Evolutionary conservation across 768 basidiomycete genomes (phyloP).

Genomic region (Hericium erinaceus): DNA sequence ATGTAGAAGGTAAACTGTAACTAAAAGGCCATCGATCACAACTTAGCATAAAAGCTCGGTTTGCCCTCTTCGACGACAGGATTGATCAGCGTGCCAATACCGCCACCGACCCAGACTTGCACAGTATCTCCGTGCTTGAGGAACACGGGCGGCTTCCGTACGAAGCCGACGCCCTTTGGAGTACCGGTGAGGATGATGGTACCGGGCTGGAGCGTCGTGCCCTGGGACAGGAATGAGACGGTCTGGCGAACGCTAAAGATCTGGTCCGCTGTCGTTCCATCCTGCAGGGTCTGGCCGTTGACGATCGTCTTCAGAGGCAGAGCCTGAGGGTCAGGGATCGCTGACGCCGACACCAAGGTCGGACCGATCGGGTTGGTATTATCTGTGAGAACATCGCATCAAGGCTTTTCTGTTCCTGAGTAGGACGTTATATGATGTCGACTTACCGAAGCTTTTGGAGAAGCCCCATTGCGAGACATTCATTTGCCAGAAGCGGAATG

Average conservation of each 20-base stretch:
- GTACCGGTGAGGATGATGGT: conserved; percentile 79
- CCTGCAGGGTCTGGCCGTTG: conserved; percentile 62
- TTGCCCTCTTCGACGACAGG: conserved; percentile 61
- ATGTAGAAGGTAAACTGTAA: not conserved
- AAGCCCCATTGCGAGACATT: conserved; percentile 81
- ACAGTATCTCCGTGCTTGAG: conserved; percentile 70
- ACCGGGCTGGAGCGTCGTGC: conserved; percentile 74
- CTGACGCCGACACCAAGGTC: conserved; percentile 58
- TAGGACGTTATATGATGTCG: too few species aligned
- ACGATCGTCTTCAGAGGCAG: conserved; percentile 53
- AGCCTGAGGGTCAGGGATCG: conserved; percentile 57
- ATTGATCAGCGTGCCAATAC: conserved; percentile 75
- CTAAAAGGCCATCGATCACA: conserved; percentile 19
- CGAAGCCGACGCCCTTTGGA: conserved; percentile 76
- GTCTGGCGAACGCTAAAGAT: conserved; percentile 76
- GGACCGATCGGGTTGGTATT: conserved; percentile 74
- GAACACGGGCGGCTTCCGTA: conserved; percentile 57
- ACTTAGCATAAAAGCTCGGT: conserved; percentile 24
- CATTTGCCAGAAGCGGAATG: conserved; percentile 77
- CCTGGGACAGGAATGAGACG: conserved; percentile 74
- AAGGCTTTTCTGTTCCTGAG: too few species aligned
- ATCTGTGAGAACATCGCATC: conserved; percentile 26
- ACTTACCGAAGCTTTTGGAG: conserved; percentile 76
- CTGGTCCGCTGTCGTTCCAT: conserved; percentile 76
- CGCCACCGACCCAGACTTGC: conserved; percentile 56